These are phyloP conservation scores for Penicillium parvum DNA, from an alignment of 495 filamentous ascomycete genomes.

Conservation along the genomic window DNA sequence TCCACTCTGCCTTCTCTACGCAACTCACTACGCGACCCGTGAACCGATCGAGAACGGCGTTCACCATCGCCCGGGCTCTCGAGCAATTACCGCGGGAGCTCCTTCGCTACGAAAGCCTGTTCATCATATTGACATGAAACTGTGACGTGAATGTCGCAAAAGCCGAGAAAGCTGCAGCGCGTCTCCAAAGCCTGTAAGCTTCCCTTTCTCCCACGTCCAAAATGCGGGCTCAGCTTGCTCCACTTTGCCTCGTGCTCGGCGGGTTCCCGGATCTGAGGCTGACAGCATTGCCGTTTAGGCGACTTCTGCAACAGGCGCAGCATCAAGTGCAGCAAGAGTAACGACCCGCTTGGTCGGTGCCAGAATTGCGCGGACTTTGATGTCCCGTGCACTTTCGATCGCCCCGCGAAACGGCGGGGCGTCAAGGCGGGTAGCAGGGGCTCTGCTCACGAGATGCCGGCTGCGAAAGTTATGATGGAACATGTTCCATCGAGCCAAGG, in stretches of 20 bases:
- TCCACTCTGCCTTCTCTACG: not conserved
- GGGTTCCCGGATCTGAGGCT: conserved; percentile 8
- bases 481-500: not conserved
- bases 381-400: conserved; percentile 69
- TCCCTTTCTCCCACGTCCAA: conserved; percentile 2
- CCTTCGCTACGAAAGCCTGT: not conserved
- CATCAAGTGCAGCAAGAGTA: conserved; percentile 25
- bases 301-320: conserved; percentile 34
- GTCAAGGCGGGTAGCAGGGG: conserved; percentile 24
- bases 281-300: conserved; percentile 11
- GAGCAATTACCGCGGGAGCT: conserved; percentile 1
- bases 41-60: not conserved
- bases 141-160: conserved; percentile 28
- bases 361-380: conserved; percentile 58
- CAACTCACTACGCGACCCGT: conserved; percentile 1
- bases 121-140: conserved; percentile 9
- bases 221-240: conserved; percentile 9
- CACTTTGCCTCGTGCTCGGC: conserved; percentile 8
- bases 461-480: conserved; percentile 2
- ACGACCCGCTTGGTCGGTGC: conserved; percentile 24
- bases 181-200: conserved; percentile 30
- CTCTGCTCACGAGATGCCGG: conserved; percentile 9
- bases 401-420: conserved; percentile 66
- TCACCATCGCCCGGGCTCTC: conserved; percentile 2
- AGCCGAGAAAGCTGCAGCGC: conserved; percentile 32